Base-by-base conservation (phyloP, 306 rosid genomes). In the Cicer bijugum region DNA sequence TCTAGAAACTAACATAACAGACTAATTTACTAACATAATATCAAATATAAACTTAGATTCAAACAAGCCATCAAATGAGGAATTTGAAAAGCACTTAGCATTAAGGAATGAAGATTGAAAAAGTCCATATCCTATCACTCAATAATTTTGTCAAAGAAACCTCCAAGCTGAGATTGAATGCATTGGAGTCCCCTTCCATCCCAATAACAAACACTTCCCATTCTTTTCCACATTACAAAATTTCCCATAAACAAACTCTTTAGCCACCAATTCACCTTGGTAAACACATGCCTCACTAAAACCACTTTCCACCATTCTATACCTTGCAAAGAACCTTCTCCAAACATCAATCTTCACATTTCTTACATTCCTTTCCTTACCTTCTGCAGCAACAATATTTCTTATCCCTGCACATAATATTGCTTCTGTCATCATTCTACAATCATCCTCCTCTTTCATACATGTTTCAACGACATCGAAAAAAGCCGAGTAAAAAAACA, bases 111-210 rank as follows among this genome's bases (percentile, higher is more conserved):
- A 57, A 62, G 20, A 52, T 63, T 40, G 56, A 66, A 47, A 53
- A 10, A 40, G 33, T 35, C 44, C 33, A 61, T 37, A 17, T 8
- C 2, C 28, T 23, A 2, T 23, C 28, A 23, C 28, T 23, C 28
- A 23, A 23, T 23, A 1, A 63, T 8, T 14, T 19, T 45, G 76
- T 85, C 76, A 86, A 12, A 42, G 81, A 72, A 92, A 90, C 81
- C 76, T 82, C 96, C 96, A 92, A 82, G 88, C 89, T 8, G 98
- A 92, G 75, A 90, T 14, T 9, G 96, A 86, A 73, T 84, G 73
- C 67, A 92, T 28, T 15, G 91, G 92, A 7, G 92, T 86, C 65
- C 93, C 96, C 61, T 87, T 92, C 98, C 98, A 90, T 51, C 96
- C 92, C 69, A 87, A 74, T 2, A 60, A 1, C 1, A 90, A 73